phyloP scores from a whole-genome alignment of 305 asterid species.

The Fraxinus sp. region DNA sequence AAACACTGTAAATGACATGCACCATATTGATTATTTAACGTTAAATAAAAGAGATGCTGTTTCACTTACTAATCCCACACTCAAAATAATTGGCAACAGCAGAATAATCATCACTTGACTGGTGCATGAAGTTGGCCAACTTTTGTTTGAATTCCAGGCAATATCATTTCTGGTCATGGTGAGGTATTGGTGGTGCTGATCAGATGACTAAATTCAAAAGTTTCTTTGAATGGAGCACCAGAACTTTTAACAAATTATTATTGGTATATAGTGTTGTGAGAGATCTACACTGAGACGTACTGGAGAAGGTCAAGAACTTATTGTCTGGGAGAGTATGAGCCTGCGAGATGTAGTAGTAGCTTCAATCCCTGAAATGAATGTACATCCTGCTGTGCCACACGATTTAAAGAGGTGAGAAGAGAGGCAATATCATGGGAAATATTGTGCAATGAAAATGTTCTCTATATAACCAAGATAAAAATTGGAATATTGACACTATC shows the following conservation, averaged over 20 bases:
- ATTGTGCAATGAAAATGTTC: not conserved
- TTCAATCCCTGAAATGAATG: not conserved
- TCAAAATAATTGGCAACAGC: not conserved
- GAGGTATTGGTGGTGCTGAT: not conserved
- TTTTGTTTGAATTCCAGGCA: not conserved
- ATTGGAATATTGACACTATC: not conserved
- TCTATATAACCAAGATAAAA: not conserved
- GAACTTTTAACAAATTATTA: not conserved
- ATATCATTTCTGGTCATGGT: not conserved
- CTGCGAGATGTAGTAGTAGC: not conserved
- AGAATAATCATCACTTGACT: not conserved
- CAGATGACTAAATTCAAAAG: not conserved
- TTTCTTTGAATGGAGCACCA: not conserved
- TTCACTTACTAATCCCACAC: not conserved
- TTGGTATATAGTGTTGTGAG: not conserved
- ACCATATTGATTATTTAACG: not conserved
- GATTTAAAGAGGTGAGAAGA: too few species aligned
- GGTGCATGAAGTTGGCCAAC: not conserved
- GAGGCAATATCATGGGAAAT: not conserved
- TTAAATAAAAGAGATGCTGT: not conserved
- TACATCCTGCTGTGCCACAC: too few species aligned
- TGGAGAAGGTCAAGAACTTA: not conserved
- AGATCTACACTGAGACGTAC: not conserved
- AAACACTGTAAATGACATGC: not conserved
- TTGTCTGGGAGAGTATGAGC: not conserved